Percentiles rank a stretch among this genome's conserved stretches.
phyloP scores from a whole-genome alignment of 2,329 filamentous ascomycete species.

The Nigrospora osmanthi region DNA sequence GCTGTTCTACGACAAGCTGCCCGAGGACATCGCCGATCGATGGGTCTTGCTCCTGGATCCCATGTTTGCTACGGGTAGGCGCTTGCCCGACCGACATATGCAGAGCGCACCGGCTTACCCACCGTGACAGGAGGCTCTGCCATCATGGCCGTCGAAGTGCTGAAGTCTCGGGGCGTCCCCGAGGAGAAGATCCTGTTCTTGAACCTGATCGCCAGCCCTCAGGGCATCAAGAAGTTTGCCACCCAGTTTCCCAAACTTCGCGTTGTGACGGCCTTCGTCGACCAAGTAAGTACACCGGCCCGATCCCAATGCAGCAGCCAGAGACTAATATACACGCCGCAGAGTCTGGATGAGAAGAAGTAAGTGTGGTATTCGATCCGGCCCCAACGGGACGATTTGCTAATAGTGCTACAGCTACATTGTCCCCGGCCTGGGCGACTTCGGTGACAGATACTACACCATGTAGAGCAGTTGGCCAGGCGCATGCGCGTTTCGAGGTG shows the following conservation, averaged over 20 bases:
- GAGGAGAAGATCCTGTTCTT: constrained; percentile 94
- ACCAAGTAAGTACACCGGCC: constrained; percentile 47
- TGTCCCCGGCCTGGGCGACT: constrained; percentile 86
- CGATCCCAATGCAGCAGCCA: neutral
- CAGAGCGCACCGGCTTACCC: constrained; percentile 2
- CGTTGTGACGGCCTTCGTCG: constrained; percentile 92
- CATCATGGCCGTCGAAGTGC: constrained; percentile 91
- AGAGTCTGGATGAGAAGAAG: constrained; percentile 96
- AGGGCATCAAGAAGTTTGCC: constrained; percentile 84
- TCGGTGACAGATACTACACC: constrained; percentile 93
- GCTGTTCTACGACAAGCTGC: constrained; percentile 96
- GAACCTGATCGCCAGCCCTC: constrained; percentile 94
- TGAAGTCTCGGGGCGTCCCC: constrained; percentile 83
- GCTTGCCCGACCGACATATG: neutral
- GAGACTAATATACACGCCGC: constrained; percentile 13
- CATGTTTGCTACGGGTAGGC: constrained; percentile 94
- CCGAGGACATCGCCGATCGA: constrained; percentile 82
- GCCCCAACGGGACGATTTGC: constrained; percentile 10
- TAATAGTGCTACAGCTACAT: constrained; percentile 69
- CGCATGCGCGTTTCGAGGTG: too few relatives aligned
- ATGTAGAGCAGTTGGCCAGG: constrained; percentile 43
- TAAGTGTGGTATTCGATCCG: constrained; percentile 33
- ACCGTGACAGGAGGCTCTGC: constrained; percentile 69
- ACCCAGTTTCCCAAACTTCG: constrained; percentile 81
- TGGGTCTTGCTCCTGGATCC: constrained; percentile 94